Evolutionary conservation across 805 yeast species (phyloP).

Genomic region (Pichia nanzhaoensis): DNA sequence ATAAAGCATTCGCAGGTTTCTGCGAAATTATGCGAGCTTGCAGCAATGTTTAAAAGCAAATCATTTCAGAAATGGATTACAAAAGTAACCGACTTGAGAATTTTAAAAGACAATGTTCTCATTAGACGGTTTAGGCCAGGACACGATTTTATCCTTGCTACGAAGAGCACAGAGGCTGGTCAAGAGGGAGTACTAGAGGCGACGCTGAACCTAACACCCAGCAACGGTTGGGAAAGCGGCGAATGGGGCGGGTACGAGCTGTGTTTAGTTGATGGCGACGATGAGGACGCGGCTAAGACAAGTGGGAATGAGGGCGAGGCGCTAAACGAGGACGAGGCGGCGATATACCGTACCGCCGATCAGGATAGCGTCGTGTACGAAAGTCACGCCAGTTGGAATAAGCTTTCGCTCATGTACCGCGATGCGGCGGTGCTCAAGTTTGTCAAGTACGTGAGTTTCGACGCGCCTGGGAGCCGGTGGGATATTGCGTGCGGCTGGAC

Average conservation of each 20-base stretch:
- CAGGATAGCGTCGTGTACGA: constrained; percentile 76
- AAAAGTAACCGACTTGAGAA: constrained; percentile 52
- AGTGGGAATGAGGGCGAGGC: constrained; percentile 3
- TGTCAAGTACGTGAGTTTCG: constrained; percentile 82
- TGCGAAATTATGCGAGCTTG: constrained; percentile 43
- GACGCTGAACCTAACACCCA: constrained; percentile 75
- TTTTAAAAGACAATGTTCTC: constrained; percentile 59
- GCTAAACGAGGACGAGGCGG: constrained; percentile 64
- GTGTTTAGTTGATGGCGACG: constrained; percentile 59
- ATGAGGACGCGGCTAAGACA: constrained; percentile 30
- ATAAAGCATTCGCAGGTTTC: constrained; percentile 16
- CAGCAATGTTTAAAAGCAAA: constrained; percentile 50
- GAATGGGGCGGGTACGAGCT: constrained; percentile 93
- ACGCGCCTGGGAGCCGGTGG: constrained; percentile 90
- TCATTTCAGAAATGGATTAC: constrained; percentile 67
- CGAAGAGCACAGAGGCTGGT: constrained; percentile 35
- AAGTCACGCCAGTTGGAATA: constrained; percentile 79
- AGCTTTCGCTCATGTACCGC: constrained; percentile 65
- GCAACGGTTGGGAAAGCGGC: constrained; percentile 79
- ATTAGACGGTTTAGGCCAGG: constrained; percentile 93
- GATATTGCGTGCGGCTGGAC: constrained; percentile 80
- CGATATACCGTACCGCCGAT: constrained; percentile 62
- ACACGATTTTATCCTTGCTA: constrained; percentile 85
- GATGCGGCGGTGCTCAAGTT: constrained; percentile 86
- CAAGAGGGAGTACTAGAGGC: constrained; percentile 62